Base-by-base conservation (phyloP, 179 eudicot genomes). In the Beta lomatogona region DNA sequence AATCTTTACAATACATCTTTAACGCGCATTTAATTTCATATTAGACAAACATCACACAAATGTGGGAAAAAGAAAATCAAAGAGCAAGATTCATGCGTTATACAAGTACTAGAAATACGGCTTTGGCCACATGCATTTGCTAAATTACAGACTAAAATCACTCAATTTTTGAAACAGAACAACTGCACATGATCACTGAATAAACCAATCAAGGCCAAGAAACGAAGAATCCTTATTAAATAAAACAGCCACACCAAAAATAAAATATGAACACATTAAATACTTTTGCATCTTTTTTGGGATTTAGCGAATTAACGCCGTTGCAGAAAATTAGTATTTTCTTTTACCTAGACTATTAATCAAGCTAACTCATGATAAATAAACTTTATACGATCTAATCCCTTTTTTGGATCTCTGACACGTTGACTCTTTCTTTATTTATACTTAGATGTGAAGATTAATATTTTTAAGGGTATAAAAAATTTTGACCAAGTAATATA, bases 151-250 rank as follows among this genome's bases (percentile, higher is more conserved):
- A 50, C 7, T 48, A 13, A 55, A 57, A 74, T 44, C 31, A 74
- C 60, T n/a, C 1, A 58, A 45, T 79, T 36, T 61, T 68, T 59
- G 48, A 72, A 78, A 73, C 22, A 50, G 82, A 79, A 83, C 75
- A 79, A 71, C 10, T 59, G 76, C 86, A 83, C 86, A 83, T 83
- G 86, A 83, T 59, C 82, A 83, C 79, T 83, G 46, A 74, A 74
- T 21, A 73, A 73, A 63, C 64, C 61, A 73, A 61, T 45, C 61
- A 53, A 73, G 16, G 76, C 45, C 66, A 79, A 75, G 54, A 46
- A 44, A 0, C 48, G 36, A 61, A 68, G 22, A 79, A 74, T 67
- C 84, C 68, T 68, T 78, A 70, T 36, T 36, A 36, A 69, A 54
- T 74, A 54, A 55, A 36, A 80, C 16, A 53, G 41, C 21, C 44